Evolutionary conservation across 768 basidiomycete species (phyloP).

Genomic region (Collybia mongolica): DNA sequence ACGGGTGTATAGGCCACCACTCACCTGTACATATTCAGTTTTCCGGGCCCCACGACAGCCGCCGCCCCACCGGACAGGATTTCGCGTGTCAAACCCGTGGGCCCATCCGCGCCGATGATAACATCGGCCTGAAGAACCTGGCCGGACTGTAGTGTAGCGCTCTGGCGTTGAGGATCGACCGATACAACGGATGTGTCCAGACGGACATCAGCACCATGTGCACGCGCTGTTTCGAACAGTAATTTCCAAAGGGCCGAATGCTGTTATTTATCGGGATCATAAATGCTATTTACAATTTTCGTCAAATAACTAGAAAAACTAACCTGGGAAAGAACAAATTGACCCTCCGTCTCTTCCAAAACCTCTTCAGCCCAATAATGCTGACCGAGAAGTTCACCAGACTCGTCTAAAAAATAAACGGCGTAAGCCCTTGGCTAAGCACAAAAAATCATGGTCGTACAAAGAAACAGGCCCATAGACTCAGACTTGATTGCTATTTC

Average conservation of each 20-base stretch:
- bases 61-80: constrained; percentile 24
- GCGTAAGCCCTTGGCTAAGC: not conserved
- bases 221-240: constrained; percentile 42
- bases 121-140: constrained; percentile 44
- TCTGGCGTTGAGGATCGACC: constrained; percentile 24
- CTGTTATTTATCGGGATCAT: constrained; percentile 24
- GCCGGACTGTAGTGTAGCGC: constrained; percentile 37
- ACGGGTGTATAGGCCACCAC: constrained; percentile 2
- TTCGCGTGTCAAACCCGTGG: constrained; percentile 33
- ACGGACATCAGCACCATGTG: constrained; percentile 41
- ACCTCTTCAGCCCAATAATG: constrained; percentile 53
- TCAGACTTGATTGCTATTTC: constrained; percentile 15
- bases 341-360: constrained; percentile 39
- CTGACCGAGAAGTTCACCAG: constrained; percentile 45
- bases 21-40: constrained; percentile 44
- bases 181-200: constrained; percentile 27
- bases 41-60: constrained; percentile 18
- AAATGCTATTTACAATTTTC: not conserved
- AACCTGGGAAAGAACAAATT: constrained; percentile 33
- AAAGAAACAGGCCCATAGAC: constrained; percentile 14
- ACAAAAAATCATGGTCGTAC: not conserved
- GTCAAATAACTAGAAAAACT: constrained; percentile 18
- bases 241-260: constrained; percentile 49
- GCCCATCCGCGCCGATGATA: constrained; percentile 58
- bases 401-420: constrained; percentile 34